Percentiles rank a stretch among this genome's conserved stretches.
Conservation (phyloP, 1,139 yeast genomes). For the Taphrina communis region DNA sequence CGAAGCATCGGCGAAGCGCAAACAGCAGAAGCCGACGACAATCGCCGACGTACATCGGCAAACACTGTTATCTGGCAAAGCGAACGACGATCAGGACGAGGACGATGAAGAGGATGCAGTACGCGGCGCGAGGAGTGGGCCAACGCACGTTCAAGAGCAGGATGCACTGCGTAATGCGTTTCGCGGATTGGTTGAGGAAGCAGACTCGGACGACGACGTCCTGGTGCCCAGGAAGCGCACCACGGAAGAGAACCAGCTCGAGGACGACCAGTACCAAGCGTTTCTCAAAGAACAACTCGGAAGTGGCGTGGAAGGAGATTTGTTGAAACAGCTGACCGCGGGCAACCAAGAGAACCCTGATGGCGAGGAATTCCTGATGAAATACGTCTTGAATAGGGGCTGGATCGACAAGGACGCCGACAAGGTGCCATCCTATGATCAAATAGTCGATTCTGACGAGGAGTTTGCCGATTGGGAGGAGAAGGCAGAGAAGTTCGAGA, state of each 20-base stretch:
- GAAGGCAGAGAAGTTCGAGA: conserved; percentile 88
- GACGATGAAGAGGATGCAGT: conserved; percentile 48
- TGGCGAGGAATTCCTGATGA: conserved; percentile 41
- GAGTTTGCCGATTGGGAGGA: conserved; percentile 90
- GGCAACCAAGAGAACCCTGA: conserved; percentile 35
- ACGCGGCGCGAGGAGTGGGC: not conserved
- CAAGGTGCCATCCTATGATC: conserved; percentile 52
- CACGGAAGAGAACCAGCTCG: conserved; percentile 53
- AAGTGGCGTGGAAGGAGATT: conserved; percentile 67
- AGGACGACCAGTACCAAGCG: conserved; percentile 42
- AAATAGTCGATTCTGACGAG: conserved; percentile 58
- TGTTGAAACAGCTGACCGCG: conserved; percentile 66
- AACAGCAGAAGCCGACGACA: conserved; percentile 75
- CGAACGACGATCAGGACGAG: conserved; percentile 58
- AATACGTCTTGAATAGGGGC: conserved; percentile 42
- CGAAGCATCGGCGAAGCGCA: conserved; percentile 36
- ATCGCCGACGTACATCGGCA: conserved; percentile 91
- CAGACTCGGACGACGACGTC: conserved; percentile 60
- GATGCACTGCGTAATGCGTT: conserved; percentile 60
- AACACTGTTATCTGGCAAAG: conserved; percentile 69
- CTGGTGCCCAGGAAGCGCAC: conserved; percentile 62
- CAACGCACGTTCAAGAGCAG: conserved; percentile 44
- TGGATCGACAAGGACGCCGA: conserved; percentile 44
- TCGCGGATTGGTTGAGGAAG: conserved; percentile 57
- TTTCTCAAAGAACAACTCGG: conserved; percentile 41